Percentiles rank a stretch among this genome's conserved stretches.
These are phyloP conservation scores for Neobulgaria alba DNA, from an alignment of 2,329 filamentous ascomycete genomes.

Conservation along the genomic window DNA sequence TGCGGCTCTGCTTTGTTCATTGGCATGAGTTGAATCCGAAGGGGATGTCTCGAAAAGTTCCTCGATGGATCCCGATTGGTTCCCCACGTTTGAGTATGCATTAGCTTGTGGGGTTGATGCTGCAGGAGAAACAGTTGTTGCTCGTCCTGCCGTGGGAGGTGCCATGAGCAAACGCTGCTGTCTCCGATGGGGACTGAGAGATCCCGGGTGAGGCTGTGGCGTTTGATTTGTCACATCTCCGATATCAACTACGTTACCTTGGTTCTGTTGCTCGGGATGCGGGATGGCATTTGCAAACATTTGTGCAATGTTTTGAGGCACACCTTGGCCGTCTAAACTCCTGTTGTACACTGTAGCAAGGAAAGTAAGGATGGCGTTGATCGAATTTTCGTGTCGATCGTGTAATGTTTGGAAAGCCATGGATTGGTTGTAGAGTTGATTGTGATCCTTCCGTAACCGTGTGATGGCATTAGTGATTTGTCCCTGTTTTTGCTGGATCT, in stretches of 20 bases:
- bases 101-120: conserved; percentile 23
- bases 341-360: conserved; percentile 94
- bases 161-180: conserved; percentile 28
- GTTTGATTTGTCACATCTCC: conserved; percentile 49
- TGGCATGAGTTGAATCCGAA: not conserved
- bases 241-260: conserved; percentile 52
- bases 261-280: conserved; percentile 39
- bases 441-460: conserved; percentile 75
- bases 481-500: conserved; percentile 77
- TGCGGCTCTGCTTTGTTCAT: conserved; percentile 41
- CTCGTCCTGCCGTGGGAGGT: conserved; percentile 18
- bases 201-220: conserved; percentile 18
- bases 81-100: conserved; percentile 23
- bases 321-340: conserved; percentile 76
- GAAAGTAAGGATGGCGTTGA: conserved; percentile 97
- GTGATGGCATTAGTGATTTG: conserved; percentile 77
- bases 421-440: conserved; percentile 80
- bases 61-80: conserved; percentile 46
- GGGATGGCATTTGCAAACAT: conserved; percentile 73
- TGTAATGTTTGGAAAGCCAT: conserved; percentile 84
- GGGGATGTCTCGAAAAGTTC: conserved; percentile 45
- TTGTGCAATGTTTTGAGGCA: conserved; percentile 69
- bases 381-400: conserved; percentile 94
- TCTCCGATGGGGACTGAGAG: conserved; percentile 22
- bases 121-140: conserved; percentile 15